Conservation (phyloP, 2,329 filamentous ascomycete species). For the Aspergillus transmontanensis region DNA sequence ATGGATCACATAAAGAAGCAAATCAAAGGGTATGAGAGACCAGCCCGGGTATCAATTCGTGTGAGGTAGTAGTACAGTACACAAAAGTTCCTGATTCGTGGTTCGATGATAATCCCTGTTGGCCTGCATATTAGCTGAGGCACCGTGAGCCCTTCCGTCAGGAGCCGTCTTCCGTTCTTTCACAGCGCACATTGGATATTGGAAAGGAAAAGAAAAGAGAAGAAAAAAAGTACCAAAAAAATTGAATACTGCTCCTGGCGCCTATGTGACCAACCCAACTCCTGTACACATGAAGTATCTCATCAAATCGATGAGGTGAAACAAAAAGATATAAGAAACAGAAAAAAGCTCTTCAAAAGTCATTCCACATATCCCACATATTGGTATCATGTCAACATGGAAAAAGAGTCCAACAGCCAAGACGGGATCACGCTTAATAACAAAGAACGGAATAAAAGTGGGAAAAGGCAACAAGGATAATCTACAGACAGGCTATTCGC, state of each 20-base stretch:
- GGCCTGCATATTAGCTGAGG: constrained; percentile 3
- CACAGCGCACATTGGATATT: background rate
- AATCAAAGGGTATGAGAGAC: constrained; percentile 12
- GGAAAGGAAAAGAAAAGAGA: background rate
- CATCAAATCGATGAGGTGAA: constrained; percentile 4
- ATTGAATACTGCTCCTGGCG: constrained; percentile 4
- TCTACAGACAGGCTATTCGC: constrained; percentile 8
- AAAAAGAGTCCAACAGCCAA: constrained; percentile 15
- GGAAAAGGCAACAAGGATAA: background rate
- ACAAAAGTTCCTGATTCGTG: constrained; percentile 7
- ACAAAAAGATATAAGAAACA: constrained; percentile 9
- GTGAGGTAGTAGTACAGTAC: constrained; percentile 16
- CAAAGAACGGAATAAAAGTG: constrained; percentile 5
- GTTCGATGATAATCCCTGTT: constrained; percentile 5
- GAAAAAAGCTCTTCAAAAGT: constrained; percentile 13
- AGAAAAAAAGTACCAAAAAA: background rate
- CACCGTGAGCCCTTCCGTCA: background rate
- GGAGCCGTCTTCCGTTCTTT: background rate
- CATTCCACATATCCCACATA: constrained; percentile 29
- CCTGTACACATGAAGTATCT: constrained; percentile 8
- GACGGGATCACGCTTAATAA: constrained; percentile 14
- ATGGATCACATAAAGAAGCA: background rate
- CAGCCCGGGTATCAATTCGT: constrained; percentile 26
- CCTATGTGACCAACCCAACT: constrained; percentile 11
- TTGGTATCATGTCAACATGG: constrained; percentile 31